Evolutionary conservation across 169 alveolate genomes (phyloP).

Genomic region (Cryptosporidium canis): DNA sequence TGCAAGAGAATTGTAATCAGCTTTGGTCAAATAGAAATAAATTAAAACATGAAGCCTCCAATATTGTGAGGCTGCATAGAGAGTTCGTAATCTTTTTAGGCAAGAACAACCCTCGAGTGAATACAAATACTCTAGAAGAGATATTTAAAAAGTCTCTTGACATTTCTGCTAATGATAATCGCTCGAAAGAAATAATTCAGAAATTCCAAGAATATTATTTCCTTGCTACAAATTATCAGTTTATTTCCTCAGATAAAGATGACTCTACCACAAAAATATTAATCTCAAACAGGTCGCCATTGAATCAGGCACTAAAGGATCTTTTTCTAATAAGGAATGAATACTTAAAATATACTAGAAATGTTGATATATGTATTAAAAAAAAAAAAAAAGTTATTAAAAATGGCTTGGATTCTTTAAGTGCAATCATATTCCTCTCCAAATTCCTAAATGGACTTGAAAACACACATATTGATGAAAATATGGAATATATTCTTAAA

Average conservation of each 20-base stretch:
- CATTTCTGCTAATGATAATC: background rate
- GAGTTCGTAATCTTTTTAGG: constrained; percentile 7
- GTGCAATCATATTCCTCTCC: background rate
- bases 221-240: background rate
- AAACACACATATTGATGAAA: background rate
- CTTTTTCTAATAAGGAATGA: background rate
- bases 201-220: constrained; percentile 15
- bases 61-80: constrained; percentile 1
- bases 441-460: background rate
- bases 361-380: constrained; percentile 10
- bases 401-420: constrained; percentile 15
- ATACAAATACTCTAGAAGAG: background rate
- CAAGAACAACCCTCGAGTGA: background rate
- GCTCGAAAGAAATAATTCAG: background rate
- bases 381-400: constrained; percentile 9
- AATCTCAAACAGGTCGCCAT: background rate
- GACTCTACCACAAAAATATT: background rate
- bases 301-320: constrained; percentile 5
- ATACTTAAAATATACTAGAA: background rate
- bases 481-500: background rate
- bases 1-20: constrained; percentile 51
- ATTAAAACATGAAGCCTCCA: constrained; percentile 9
- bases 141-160: constrained; percentile 20
- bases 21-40: constrained; percentile 41
- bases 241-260: constrained; percentile 8